Evolutionary conservation across 306 rosid species (phyloP).

Genomic region (Pyrus bretschneideri): DNA sequence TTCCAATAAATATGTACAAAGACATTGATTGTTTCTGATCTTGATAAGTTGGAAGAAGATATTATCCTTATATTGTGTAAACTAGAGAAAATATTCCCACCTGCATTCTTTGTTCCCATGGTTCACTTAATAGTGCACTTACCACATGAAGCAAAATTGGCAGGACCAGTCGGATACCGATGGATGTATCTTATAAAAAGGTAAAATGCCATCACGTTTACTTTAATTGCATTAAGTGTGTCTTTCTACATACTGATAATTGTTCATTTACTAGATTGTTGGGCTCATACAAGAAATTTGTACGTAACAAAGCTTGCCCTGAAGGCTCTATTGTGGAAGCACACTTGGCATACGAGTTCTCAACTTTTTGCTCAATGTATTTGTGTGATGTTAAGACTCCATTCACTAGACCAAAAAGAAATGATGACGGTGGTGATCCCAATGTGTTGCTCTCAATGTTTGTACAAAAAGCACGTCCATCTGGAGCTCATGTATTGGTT

Average conservation of each 20-base stretch:
- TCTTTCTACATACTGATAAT: not conserved
- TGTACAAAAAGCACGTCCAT: not conserved
- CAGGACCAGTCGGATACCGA: not conserved
- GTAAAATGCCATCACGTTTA: not conserved
- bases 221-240: not conserved
- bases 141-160: not conserved
- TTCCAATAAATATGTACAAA: too few species aligned
- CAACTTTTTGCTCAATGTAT: not conserved
- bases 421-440: not conserved
- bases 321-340: not conserved
- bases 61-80: not conserved
- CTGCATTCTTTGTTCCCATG: constrained; percentile 5
- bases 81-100: constrained; percentile 6
- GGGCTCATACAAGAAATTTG: not conserved
- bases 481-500: not conserved
- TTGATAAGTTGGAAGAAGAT: not conserved
- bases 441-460: not conserved
- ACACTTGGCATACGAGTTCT: not conserved
- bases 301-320: not conserved
- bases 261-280: not conserved
- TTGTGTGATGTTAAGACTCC: not conserved
- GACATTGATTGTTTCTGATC: not conserved
- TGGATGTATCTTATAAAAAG: constrained; percentile 11
- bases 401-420: not conserved
- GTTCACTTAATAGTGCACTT: not conserved